phyloP scores from a whole-genome alignment of 495 filamentous ascomycete species.

The Letharia lupina region DNA sequence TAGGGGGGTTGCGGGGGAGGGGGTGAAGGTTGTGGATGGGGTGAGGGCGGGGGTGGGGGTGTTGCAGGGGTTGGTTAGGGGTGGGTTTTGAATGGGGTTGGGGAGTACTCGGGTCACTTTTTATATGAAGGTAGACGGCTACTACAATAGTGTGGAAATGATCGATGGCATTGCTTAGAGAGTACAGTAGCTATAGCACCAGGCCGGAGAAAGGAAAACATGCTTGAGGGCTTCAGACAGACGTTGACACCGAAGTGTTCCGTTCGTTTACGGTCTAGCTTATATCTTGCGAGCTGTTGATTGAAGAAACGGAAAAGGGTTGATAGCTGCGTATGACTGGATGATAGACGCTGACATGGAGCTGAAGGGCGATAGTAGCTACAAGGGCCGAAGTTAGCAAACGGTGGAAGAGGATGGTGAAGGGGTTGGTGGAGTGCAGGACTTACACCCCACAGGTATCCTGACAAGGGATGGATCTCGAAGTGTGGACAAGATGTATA shows the following conservation, averaged over 20 bases:
- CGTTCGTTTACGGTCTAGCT: not conserved
- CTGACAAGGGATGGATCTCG: not conserved
- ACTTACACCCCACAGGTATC: not conserved
- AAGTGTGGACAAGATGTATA: not conserved
- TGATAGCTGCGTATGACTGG: not conserved
- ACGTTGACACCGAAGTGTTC: not conserved
- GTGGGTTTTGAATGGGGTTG: constrained; percentile 9
- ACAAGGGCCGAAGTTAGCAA: not conserved
- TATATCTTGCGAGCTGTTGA: not conserved
- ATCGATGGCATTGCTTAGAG: not conserved
- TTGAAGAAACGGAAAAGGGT: not conserved
- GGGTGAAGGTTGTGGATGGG: constrained; percentile 72
- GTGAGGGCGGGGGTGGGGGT: constrained; percentile 68
- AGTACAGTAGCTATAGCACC: not conserved
- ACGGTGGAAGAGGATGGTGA: not conserved
- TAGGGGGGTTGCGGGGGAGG: constrained; percentile 50
- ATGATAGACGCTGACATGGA: not conserved
- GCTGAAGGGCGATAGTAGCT: constrained; percentile 6
- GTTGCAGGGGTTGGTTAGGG: constrained; percentile 34
- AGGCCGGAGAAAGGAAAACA: not conserved
- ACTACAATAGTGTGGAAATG: not conserved
- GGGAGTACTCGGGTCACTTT: not conserved
- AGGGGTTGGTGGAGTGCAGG: not conserved
- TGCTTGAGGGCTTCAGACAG: not conserved
- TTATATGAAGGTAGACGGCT: too few species aligned